Percentiles rank a stretch among this genome's conserved stretches.
Conservation (phyloP, 2,329 filamentous ascomycete species). For the Pyricularia sp. region DNA sequence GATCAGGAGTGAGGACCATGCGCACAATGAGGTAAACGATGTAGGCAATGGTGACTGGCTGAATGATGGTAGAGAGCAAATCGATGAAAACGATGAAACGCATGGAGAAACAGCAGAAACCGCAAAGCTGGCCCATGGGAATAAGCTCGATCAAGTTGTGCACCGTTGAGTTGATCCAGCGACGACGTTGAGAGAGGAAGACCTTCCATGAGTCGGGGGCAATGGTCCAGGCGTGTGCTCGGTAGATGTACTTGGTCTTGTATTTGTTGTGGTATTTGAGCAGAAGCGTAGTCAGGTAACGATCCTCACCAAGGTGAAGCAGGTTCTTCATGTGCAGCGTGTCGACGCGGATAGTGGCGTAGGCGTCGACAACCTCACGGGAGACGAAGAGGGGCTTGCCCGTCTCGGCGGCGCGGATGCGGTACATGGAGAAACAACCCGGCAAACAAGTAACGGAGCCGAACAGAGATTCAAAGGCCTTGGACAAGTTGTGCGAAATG, state of each 20-base stretch:
- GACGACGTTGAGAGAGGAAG: slow-evolving; percentile 95
- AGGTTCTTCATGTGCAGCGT: slow-evolving; percentile 99
- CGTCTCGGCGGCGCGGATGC: slow-evolving; percentile 85
- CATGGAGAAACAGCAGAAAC: slow-evolving; percentile 99
- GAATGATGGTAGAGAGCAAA: slow-evolving; percentile 81
- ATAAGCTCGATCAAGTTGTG: slow-evolving; percentile 97
- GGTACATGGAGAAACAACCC: slow-evolving; percentile 99
- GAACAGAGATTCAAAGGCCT: slow-evolving; percentile 95
- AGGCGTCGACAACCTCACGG: slow-evolving; percentile 78
- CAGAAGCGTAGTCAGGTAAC: slow-evolving; percentile 89
- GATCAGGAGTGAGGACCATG: slow-evolving; percentile 48
- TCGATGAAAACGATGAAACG: slow-evolving; percentile 95
- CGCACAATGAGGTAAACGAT: slow-evolving; percentile 81
- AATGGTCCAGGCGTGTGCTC: slow-evolving; percentile 91
- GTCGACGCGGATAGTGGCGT: slow-evolving; percentile 89
- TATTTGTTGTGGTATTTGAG: slow-evolving; percentile 88
- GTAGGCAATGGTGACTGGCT: slow-evolving; percentile 85
- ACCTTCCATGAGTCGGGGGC: slow-evolving; percentile 90
- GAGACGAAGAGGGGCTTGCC: slow-evolving; percentile 96
- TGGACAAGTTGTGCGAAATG: slow-evolving; percentile 94
- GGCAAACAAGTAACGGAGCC: slow-evolving; percentile 95
- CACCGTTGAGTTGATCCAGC: slow-evolving; percentile 99
- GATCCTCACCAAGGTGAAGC: slow-evolving; percentile 92
- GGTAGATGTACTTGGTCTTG: slow-evolving; percentile 96
- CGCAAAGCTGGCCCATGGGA: slow-evolving; percentile 85